phyloP scores from a whole-genome alignment of 2,329 filamentous ascomycete genomes.

The Albophoma yamanashiensis region DNA sequence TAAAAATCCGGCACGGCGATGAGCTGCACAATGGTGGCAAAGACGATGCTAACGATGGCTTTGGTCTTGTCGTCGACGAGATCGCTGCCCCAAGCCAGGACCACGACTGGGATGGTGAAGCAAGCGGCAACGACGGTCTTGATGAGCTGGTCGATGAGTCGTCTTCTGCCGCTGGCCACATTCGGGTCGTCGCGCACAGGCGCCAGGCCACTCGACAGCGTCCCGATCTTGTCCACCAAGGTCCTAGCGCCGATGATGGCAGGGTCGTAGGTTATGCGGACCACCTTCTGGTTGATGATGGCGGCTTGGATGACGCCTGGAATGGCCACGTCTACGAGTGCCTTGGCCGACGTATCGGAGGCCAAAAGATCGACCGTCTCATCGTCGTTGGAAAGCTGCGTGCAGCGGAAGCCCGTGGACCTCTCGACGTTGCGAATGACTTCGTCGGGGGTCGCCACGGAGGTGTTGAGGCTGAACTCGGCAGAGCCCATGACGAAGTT shows the following conservation, averaged over 20 bases:
- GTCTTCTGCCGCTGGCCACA: constrained; percentile 16
- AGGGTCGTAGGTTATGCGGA: constrained; percentile 24
- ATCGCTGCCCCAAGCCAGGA: constrained; percentile 19
- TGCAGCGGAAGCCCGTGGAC: constrained; percentile 19
- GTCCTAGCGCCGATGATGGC: constrained; percentile 19
- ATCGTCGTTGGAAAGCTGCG: constrained; percentile 12
- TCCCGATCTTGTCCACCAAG: constrained; percentile 11
- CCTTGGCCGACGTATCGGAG: constrained; percentile 8
- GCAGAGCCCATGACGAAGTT: constrained; percentile 27
- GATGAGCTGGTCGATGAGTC: constrained; percentile 19
- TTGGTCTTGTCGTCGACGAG: constrained; percentile 11
- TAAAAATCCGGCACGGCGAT: constrained; percentile 40
- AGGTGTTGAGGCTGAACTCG: constrained; percentile 19
- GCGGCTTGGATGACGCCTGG: constrained; percentile 15
- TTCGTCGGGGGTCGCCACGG: constrained; percentile 12
- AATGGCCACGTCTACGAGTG: constrained; percentile 8
- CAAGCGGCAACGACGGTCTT: constrained; percentile 19
- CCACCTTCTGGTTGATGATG: constrained; percentile 16
- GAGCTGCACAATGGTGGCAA: constrained; percentile 40
- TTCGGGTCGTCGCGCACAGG: constrained; percentile 20
- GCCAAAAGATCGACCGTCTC: constrained; percentile 18
- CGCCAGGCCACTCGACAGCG: constrained; percentile 14
- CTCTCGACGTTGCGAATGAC: constrained; percentile 14
- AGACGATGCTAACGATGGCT: constrained; percentile 23
- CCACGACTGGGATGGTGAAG: constrained; percentile 21